Evolutionary conservation across 768 basidiomycete species (phyloP), one percentile per base, ranked within the genome.

Genomic region (Suillus ampliporus): DNA sequence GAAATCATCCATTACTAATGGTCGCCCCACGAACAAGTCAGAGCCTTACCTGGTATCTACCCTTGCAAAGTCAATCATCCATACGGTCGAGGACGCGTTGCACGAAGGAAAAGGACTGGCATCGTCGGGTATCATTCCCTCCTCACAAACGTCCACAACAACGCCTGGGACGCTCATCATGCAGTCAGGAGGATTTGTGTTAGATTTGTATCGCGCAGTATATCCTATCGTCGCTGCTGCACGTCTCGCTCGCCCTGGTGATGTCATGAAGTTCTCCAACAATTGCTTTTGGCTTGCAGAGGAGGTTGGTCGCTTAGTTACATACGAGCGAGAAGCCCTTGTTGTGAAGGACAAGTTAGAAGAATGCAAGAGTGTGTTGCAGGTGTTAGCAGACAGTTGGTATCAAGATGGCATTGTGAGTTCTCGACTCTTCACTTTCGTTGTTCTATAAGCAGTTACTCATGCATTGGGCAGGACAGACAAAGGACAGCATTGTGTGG

Each of bases 151-250:
- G 34, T 67, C 82, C 35, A 68, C 67, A 34, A 73, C 68, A 2
- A 64, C 76, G 3, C 82, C 85, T 21, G 89, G 90, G 11, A 78
- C 76, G 2, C 76, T 88, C 23, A 79, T 95, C 28, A 69, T 84
- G 48, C 84, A 89, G 65, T 82, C 89, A 1, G 83, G 89, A 19
- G 78, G 86, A 3, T 83, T 89, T 19, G 80, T 88, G 2, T 79
- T 97, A 60, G 94, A 96, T 59, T 77, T 97, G 10, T 91, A 88
- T 76, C 84, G 90, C 48, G 92, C 92, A 1, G 72, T 97, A 28
- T 87, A 91, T 71, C 93, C 93, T 14, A 81, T 91, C 41, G 81
- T 81, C 38, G 86, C 86, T 63, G 74, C 79, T 1, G 68, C 78
- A 41, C 77, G 80, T 50, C 74, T 91, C 35, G 73, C 80, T 41